Base-by-base conservation (phyloP, 2,329 filamentous ascomycete species). In the Exophiala lecanii-corni region DNA sequence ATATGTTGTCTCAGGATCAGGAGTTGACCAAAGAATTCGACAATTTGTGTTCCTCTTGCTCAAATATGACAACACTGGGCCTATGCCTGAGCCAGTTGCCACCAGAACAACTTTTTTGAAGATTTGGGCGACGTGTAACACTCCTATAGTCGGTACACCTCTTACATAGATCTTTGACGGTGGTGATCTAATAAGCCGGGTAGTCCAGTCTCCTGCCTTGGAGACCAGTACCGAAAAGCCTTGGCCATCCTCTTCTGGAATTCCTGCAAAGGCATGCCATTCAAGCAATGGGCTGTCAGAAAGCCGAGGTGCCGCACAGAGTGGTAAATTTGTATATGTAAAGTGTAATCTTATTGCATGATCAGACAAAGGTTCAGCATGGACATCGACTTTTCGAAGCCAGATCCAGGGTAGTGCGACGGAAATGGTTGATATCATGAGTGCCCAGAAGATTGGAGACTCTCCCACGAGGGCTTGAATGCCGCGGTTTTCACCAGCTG, bases 221-320 rank as follows among this genome's bases (percentile, higher is more conserved):
- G 82, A 86, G 19, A 89, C 72, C 20, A 89, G 67, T 20, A 84
- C 69, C 0, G 81, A 86, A 64, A 82, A 86, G 10, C 77, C 80
- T 40, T 67, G 67, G 26, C 70, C 64, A 44, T 69, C 59, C 2
- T 75, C 71, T 46, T 78, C 73, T 1, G 83, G 79, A 47, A 89
- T 84, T 1, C 81, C 82, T 32, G 84, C 85, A 58, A 89, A 89
- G 0, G 80, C 77, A 64, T 89, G 85, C 73, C 82, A 86, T 62
- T 89, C 84, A 6, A 73, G 64, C 28, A 87, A 68, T 0, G 84
- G 83, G 6, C 72, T 70, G 40, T 74, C 73, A 2, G 82, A 76
- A 17, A 88, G 64, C 30, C 82, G 77, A 39, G 78, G 69, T 34
- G 72, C 74, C 43, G 74, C 72, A 49, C 77, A 73, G 44, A 74